Percentiles rank a stretch among this genome's conserved stretches.
Conservation (phyloP, 2,329 filamentous ascomycete genomes). For the Lecanicillium sp. region DNA sequence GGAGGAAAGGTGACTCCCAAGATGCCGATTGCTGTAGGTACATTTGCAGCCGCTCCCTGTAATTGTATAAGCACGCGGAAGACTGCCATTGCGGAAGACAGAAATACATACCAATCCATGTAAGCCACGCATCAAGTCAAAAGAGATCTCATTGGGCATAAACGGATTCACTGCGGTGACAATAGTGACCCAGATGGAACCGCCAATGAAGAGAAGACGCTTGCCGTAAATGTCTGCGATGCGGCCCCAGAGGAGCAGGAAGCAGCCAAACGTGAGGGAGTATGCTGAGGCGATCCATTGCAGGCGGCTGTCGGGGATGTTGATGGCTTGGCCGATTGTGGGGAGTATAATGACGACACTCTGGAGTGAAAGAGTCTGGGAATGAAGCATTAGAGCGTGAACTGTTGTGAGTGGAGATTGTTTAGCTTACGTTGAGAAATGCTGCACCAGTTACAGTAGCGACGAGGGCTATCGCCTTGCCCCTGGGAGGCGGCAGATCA, state of each 20-base stretch:
- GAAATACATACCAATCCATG: constrained; percentile 45
- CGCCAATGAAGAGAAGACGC: constrained; percentile 55
- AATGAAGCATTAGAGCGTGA: constrained; percentile 8
- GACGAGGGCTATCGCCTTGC: constrained; percentile 46
- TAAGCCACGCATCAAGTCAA: constrained; percentile 58
- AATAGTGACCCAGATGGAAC: constrained; percentile 54
- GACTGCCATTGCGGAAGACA: neutral
- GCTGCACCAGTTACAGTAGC: constrained; percentile 46
- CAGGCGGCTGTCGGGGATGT: constrained; percentile 49
- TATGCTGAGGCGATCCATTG: constrained; percentile 64
- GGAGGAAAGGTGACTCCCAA: constrained; percentile 60
- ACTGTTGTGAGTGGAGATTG: neutral
- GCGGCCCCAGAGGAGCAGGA: constrained; percentile 59
- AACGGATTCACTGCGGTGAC: constrained; percentile 56
- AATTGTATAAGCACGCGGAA: neutral
- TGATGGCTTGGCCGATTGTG: constrained; percentile 47
- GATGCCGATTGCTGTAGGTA: constrained; percentile 65
- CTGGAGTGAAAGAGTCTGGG: constrained; percentile 48
- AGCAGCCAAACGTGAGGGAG: constrained; percentile 58
- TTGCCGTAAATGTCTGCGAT: constrained; percentile 62
- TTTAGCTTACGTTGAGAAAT: constrained; percentile 41
- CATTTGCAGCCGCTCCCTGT: constrained; percentile 58
- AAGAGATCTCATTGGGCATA: constrained; percentile 57
- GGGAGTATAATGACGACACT: constrained; percentile 56
- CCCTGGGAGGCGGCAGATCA: constrained; percentile 36